Evolutionary conservation across 2,329 filamentous ascomycete genomes (phyloP).

Genomic region (Microcyclospora tardicrescens): DNA sequence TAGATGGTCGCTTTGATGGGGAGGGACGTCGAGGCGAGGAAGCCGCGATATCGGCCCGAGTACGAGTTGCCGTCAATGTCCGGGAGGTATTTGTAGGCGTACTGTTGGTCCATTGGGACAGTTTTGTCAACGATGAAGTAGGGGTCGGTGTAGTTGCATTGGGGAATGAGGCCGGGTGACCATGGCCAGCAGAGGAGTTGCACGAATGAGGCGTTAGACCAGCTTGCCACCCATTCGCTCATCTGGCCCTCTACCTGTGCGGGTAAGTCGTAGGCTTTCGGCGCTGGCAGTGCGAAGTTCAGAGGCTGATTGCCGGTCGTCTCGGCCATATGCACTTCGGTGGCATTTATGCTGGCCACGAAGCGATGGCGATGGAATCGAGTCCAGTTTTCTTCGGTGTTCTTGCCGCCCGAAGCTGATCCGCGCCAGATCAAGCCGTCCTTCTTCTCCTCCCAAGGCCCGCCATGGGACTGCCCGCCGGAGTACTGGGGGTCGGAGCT

Average conservation of each 20-base stretch:
- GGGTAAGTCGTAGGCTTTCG: conserved; percentile 23
- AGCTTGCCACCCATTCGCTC: conserved; percentile 17
- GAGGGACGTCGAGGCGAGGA: conserved; percentile 14
- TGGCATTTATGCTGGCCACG: conserved; percentile 55
- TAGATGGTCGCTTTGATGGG: conserved; percentile 25
- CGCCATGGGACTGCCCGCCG: conserved; percentile 11
- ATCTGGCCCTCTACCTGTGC: conserved; percentile 23
- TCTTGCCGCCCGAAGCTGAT: conserved; percentile 36
- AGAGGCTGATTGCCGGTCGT: conserved; percentile 20
- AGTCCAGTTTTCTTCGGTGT: conserved; percentile 35
- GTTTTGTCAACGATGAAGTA: conserved; percentile 24
- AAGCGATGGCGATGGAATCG: conserved; percentile 62
- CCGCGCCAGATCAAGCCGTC: conserved; percentile 31
- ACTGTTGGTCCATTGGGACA: conserved; percentile 29
- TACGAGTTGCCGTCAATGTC: conserved; percentile 57
- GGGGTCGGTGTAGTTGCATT: conserved; percentile 33
- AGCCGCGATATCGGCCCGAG: conserved; percentile 23
- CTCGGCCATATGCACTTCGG: conserved; percentile 40
- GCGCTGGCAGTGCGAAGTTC: conserved; percentile 24
- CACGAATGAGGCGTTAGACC: conserved; percentile 26
- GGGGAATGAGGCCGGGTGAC: background rate
- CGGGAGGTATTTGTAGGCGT: conserved; percentile 50
- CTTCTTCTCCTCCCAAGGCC: conserved; percentile 26
- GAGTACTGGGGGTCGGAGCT: conserved; percentile 23
- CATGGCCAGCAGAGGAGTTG: conserved; percentile 14